Evolutionary conservation across 2,329 filamentous ascomycete species (phyloP).

Genomic region (Aspergillus sp.): DNA sequence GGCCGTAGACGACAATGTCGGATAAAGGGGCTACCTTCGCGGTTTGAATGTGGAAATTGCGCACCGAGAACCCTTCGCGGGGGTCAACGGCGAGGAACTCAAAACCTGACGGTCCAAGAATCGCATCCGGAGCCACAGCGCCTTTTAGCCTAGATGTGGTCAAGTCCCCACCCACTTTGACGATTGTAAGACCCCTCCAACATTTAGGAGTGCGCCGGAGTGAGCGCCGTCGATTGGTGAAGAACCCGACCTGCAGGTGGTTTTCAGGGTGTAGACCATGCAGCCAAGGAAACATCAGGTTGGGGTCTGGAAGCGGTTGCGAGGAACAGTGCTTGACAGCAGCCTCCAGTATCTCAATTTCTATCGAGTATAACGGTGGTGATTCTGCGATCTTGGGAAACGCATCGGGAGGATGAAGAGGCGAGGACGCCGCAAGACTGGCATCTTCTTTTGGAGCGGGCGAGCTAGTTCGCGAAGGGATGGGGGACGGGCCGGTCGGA

Average conservation of each 20-base stretch:
- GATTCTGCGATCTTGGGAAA: constrained; percentile 58
- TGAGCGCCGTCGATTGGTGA: constrained; percentile 73
- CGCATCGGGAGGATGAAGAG: constrained; percentile 71
- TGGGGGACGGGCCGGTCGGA: constrained; percentile 70
- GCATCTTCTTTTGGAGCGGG: constrained; percentile 59
- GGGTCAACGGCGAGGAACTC: constrained; percentile 84
- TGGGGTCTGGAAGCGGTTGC: constrained; percentile 79
- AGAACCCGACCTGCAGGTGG: constrained; percentile 85
- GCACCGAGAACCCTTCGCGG: constrained; percentile 85
- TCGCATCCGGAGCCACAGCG: constrained; percentile 77
- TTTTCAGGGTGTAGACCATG: constrained; percentile 91
- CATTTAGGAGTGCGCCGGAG: constrained; percentile 71
- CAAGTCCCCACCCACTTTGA: constrained; percentile 86
- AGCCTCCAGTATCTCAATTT: constrained; percentile 64
- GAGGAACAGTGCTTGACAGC: constrained; percentile 74
- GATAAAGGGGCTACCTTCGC: constrained; percentile 85
- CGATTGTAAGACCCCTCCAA: constrained; percentile 76
- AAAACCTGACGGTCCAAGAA: constrained; percentile 59
- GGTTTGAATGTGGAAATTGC: constrained; percentile 95
- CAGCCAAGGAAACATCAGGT: constrained; percentile 92
- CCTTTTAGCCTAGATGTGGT: constrained; percentile 76
- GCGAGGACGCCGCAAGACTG: constrained; percentile 61
- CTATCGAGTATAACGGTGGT: constrained; percentile 70
- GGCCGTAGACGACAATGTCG: constrained; percentile 90
- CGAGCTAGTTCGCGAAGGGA: constrained; percentile 65